phyloP scores from a whole-genome alignment of 148 eudicot genomes.

The Simmondsia chinensis region DNA sequence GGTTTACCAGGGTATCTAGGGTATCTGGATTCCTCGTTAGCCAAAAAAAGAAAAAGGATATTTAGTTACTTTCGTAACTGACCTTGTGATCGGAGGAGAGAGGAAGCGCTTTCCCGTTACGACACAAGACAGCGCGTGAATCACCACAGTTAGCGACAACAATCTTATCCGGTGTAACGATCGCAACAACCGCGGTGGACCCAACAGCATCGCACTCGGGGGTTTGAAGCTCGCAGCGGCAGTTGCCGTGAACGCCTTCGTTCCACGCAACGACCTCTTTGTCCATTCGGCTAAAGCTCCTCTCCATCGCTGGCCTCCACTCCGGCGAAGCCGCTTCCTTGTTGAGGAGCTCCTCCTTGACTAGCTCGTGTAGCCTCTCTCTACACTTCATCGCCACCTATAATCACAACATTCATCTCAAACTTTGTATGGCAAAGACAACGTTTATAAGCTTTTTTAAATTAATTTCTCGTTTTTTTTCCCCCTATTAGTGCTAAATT shows the following conservation, averaged over 20 bases:
- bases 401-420: no score
- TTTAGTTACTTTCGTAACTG: not conserved
- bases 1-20: no score
- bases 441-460: no score
- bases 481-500: no score
- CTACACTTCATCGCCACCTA: constrained; percentile 31
- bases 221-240: constrained; percentile 62
- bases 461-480: no score
- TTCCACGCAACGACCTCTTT: constrained; percentile 32
- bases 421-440: no score
- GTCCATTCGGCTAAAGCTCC: constrained; percentile 69
- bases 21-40: no score
- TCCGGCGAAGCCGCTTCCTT: constrained; percentile 2
- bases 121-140: constrained; percentile 62
- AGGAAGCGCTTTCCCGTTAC: constrained; percentile 42
- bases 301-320: constrained; percentile 54
- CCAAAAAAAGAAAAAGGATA: not conserved
- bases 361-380: constrained; percentile 27
- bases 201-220: constrained; percentile 78
- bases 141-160: constrained; percentile 73
- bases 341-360: constrained; percentile 12
- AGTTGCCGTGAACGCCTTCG: constrained; percentile 20
- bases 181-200: constrained; percentile 71
- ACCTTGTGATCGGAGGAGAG: constrained; percentile 79
- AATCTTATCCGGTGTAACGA: constrained; percentile 44